phyloP scores from a whole-genome alignment of 2,329 filamentous ascomycete species.

The Venturia oleaginea region DNA sequence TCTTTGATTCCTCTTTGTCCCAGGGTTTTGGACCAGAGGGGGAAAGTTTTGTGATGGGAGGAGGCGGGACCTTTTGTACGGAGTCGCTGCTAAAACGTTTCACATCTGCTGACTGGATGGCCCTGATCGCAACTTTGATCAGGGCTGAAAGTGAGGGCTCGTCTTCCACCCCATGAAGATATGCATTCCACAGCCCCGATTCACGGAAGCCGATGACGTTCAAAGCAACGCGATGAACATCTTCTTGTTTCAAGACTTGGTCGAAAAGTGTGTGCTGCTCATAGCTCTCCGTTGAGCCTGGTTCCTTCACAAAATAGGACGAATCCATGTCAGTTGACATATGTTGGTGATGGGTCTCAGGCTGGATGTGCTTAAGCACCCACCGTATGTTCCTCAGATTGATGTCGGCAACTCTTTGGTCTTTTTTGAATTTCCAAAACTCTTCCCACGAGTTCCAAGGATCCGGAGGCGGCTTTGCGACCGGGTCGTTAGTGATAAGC shows the following conservation, averaged over 20 bases:
- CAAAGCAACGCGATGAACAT: slow-evolving; percentile 51
- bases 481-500: slow-evolving; percentile 40
- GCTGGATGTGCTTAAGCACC: slow-evolving; percentile 3
- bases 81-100: slow-evolving; percentile 9
- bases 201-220: slow-evolving; percentile 39
- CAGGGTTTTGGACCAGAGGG: slow-evolving; percentile 29
- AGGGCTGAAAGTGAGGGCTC: background rate
- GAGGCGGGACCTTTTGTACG: slow-evolving; percentile 20
- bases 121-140: background rate
- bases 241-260: slow-evolving; percentile 41
- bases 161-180: background rate
- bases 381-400: background rate
- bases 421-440: background rate
- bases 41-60: slow-evolving; percentile 31
- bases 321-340: background rate
- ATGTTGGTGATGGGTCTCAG: background rate
- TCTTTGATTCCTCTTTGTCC: slow-evolving; percentile 15
- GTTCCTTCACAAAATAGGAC: background rate
- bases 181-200: slow-evolving; percentile 7
- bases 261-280: background rate
- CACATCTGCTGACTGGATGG: slow-evolving; percentile 28
- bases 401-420: background rate
- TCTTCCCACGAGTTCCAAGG: background rate
- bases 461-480: background rate
- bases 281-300: background rate